Evolutionary conservation across 164 flowering plant genomes (phyloP), one percentile per base, ranked within the genome.

Genomic region (Macadamia tetraphylla): DNA sequence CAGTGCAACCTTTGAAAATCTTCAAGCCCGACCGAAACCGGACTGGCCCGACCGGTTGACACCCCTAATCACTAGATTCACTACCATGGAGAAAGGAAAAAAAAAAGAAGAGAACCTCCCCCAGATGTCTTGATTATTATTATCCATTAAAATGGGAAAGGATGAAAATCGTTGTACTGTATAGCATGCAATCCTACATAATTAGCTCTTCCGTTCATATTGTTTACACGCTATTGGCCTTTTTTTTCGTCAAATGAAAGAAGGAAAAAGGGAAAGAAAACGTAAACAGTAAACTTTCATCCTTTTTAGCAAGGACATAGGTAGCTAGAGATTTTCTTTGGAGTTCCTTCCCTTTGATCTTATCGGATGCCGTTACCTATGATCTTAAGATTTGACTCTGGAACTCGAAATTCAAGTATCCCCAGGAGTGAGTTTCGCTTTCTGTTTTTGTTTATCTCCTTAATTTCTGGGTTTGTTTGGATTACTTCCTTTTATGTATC

Each of bases 281-380:
- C 63, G 66, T 72, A 68, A 63, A 74, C 71, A 60, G 64, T 84
- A 35, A 35, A 35, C 5, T 35, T 35, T 35, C 40, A 2, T 2
- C 40, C 5, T 35, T 35, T 0, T 5, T 2, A 35, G 40, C 40
- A 71, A 78, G 78, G 75, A 66, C 65, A 73, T 69, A 17, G 60
- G 56, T 71, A 70, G 67, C 68, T 70, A 74, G 74, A 58, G 17
- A 35, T 70, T 77, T 68, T 66, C 64, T 71, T 73, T 73, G 70
- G 78, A 73, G 40, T 80, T 76, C 75, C 75, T 64, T 70, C 43
- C 31, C 60, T 74, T 68, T 67, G 71, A 69, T 76, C 69, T 77
- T 30, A 63, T 53, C 29, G 31, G n/a, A 29, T 35, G 59, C 74
- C 51, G 60, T 75, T 70, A 3, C 13, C 13, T 9, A 9, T 46